Conservation (phyloP, 768 basidiomycete genomes). For the Nevesoporus exiguus region DNA sequence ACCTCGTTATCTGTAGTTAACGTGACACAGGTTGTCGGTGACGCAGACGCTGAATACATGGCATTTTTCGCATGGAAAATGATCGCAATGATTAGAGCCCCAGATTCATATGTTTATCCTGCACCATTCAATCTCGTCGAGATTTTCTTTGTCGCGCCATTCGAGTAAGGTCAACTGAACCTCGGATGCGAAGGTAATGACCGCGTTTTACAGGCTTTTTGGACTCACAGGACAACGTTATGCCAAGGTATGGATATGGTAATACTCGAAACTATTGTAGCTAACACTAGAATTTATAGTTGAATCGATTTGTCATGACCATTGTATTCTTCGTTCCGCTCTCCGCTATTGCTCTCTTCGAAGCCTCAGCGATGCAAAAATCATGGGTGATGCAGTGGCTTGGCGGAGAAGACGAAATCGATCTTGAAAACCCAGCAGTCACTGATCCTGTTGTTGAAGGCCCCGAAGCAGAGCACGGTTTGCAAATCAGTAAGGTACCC, state of each 20-base stretch:
- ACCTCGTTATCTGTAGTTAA: neutral
- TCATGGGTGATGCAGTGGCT: constrained; percentile 73
- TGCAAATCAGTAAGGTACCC: constrained; percentile 65
- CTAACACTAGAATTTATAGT: constrained; percentile 33
- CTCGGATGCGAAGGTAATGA: neutral
- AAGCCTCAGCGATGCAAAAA: constrained; percentile 54
- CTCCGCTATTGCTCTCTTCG: constrained; percentile 67
- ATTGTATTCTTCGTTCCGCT: constrained; percentile 81
- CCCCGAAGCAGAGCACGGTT: constrained; percentile 48
- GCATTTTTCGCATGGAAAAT: constrained; percentile 90
- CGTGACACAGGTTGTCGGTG: constrained; percentile 60
- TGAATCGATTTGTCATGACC: constrained; percentile 79
- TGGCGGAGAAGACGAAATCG: constrained; percentile 53
- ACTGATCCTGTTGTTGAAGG: constrained; percentile 61
- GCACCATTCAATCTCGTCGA: constrained; percentile 93
- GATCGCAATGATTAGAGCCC: constrained; percentile 78
- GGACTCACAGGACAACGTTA: constrained; percentile 52
- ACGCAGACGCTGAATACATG: constrained; percentile 88
- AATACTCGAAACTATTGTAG: neutral
- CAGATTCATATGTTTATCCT: constrained; percentile 79
- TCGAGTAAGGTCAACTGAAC: constrained; percentile 59
- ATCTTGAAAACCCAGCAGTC: constrained; percentile 48
- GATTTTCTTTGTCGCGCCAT: constrained; percentile 71
- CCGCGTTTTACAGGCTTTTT: constrained; percentile 36
- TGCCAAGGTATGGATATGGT: constrained; percentile 42